A percentile compares a stretch with the other conserved stretches of the same genome.
Conservation (phyloP, 768 basidiomycete genomes). For the Trametes villosa region DNA sequence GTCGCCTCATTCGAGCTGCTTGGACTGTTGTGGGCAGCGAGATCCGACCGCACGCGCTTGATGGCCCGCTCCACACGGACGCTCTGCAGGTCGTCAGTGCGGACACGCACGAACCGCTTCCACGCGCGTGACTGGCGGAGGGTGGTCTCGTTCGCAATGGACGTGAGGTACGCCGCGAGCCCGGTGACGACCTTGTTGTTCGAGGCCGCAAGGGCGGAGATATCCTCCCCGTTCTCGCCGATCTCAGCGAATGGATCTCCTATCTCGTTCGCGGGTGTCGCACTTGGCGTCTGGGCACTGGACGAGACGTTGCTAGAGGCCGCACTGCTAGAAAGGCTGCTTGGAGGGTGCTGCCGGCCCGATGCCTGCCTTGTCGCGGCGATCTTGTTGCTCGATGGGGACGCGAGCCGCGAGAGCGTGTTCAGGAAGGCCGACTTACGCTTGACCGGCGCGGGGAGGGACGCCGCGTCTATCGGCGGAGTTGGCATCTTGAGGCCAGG, state of each 20-base stretch:
- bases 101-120: conserved; percentile 85
- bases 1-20: conserved; percentile 30
- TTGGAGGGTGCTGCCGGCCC: conserved; percentile 30
- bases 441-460: conserved; percentile 61
- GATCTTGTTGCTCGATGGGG: conserved; percentile 60
- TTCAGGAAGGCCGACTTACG: conserved; percentile 86
- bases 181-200: conserved; percentile 61
- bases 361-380: conserved; percentile 43
- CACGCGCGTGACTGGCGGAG: conserved; percentile 72
- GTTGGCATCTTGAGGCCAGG: conserved; percentile 60
- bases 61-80: conserved; percentile 85
- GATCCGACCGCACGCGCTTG: conserved; percentile 84
- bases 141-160: conserved; percentile 66
- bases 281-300: conserved; percentile 47
- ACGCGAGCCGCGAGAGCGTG: conserved; percentile 82
- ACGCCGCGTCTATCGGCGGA: conserved; percentile 61
- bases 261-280: conserved; percentile 58
- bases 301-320: conserved; percentile 40
- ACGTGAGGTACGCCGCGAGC: conserved; percentile 81
- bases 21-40: conserved; percentile 68
- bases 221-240: conserved; percentile 28
- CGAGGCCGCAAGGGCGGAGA: conserved; percentile 33
- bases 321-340: conserved; percentile 32
- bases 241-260: conserved; percentile 61
- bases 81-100: conserved; percentile 88